Base-by-base conservation (phyloP, 2,329 filamentous ascomycete genomes). In the Xylaria sp. region DNA sequence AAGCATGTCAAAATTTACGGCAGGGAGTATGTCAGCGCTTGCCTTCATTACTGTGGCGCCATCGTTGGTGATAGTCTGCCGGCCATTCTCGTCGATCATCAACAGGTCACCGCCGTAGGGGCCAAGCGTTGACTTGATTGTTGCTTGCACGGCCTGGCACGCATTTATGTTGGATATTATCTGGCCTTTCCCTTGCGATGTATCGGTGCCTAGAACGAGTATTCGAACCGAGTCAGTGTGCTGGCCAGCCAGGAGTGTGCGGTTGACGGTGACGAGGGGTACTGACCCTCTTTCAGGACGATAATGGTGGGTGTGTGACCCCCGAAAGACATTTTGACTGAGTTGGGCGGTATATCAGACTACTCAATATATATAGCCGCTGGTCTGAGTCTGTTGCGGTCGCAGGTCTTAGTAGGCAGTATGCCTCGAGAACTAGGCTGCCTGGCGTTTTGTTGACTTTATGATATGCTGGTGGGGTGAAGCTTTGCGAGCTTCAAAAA, bases 1-100 rank as follows among this genome's bases (percentile, higher is more conserved):
- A 23, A 70, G 70, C 23, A 63, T 43, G 51, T 51, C 62, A 62
- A 41, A 62, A 71, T 66, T 12, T 61, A n/a, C 36, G 20, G 10
- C 8, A n/a, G 70, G 3, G 31, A 15, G 2, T 8, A 43, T 8
- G 33, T n/a, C 39, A 1, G 15, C 62, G 65, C 82, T 75, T 81
- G 94, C 93, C 91, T 98, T 98, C 96, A 99, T 99, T 71, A 98
- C 96, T 60, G 96, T 99, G 58, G 96, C 96, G 79, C 96, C 96
- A 85, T 99, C 96, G 83, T 99, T 99, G 77, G 96, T 99, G 80
- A 99, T 98, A 64, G 96, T 99, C 85, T 98, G 94, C 82, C 85
- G 91, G 81, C 96, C 96, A 86, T 98, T 98, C 82, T 90, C 91
- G 83, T 98, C 96, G 66, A 98, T 95, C 84, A 99, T 91, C 81